A percentile compares a stretch with the other conserved stretches of the same genome.
Conservation (phyloP, 257 asterid genomes). For the Verbena officinalis region DNA sequence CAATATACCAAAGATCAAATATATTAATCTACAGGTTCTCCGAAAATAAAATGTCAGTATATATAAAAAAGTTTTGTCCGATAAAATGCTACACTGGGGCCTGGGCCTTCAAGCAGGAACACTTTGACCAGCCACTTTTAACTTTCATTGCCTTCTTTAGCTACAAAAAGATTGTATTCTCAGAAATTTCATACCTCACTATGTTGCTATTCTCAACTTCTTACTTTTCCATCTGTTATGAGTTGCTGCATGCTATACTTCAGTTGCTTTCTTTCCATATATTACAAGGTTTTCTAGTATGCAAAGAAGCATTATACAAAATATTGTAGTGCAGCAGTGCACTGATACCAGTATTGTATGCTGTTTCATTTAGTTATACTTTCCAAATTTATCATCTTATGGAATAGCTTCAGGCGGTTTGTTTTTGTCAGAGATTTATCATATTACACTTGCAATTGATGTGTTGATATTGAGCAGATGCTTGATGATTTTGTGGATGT, state of each 20-base stretch:
- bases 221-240: neutral
- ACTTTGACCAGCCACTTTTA: slow-evolving; percentile 1
- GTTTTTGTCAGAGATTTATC: slow-evolving; percentile 24
- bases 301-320: slow-evolving; percentile 5
- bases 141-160: neutral
- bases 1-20: neutral
- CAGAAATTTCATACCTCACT: slow-evolving; percentile 6
- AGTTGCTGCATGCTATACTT: neutral
- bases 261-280: no score
- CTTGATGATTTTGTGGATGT: slow-evolving; percentile 99
- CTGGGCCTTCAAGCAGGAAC: slow-evolving; percentile 14
- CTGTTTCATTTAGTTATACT: neutral
- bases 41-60: neutral
- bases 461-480: slow-evolving; percentile 64
- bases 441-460: slow-evolving; percentile 15
- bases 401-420: slow-evolving; percentile 20
- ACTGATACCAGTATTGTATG: slow-evolving; percentile 7
- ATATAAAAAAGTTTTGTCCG: neutral
- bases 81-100: neutral
- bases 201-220: neutral
- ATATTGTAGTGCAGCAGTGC: slow-evolving; percentile 19
- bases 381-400: slow-evolving; percentile 19
- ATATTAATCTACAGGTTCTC: neutral
- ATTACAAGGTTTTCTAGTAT: slow-evolving; percentile 23
- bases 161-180: neutral